phyloP scores from a whole-genome alignment of 176 grass and related monocot genomes.

The Musa schizocarpa region DNA sequence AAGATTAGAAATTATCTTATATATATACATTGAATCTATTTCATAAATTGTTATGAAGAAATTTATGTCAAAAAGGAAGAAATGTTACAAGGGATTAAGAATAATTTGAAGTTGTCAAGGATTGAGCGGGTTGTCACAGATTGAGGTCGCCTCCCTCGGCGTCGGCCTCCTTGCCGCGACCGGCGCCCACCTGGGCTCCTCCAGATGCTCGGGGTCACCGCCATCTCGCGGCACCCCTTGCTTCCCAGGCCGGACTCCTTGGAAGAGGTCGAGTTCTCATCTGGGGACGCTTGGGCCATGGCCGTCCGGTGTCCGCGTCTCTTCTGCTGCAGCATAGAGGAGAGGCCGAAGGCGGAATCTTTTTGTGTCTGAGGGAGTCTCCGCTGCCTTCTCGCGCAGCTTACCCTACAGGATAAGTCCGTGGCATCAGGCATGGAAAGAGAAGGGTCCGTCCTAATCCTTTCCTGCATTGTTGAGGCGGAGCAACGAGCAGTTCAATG shows the following conservation, averaged over 20 bases:
- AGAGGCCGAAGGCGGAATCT: constrained; percentile 66
- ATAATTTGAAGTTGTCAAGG: too few relatives aligned
- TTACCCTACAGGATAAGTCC: constrained; percentile 50
- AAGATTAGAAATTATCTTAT: too few relatives aligned
- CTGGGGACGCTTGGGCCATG: constrained; percentile 47
- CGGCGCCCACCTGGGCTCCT: constrained; percentile 41
- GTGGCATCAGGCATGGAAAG: constrained; percentile 46
- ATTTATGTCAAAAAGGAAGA: too few relatives aligned
- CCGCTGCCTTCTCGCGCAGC: constrained; percentile 75
- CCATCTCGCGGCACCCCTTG: constrained; percentile 46
- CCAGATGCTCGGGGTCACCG: constrained; percentile 45
- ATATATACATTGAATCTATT: too few relatives aligned
- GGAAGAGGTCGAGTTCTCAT: constrained; percentile 43
- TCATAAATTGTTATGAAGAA: too few relatives aligned
- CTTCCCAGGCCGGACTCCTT: constrained; percentile 75
- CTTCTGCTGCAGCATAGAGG: constrained; percentile 63
- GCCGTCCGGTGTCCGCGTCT: constrained; percentile 60
- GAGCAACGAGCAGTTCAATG: constrained; percentile 43
- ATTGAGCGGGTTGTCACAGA: too few relatives aligned
- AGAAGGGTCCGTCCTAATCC: constrained; percentile 39
- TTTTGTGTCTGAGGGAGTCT: constrained; percentile 50
- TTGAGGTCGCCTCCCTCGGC: constrained; percentile 15
- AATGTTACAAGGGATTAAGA: too few relatives aligned
- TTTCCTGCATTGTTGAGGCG: constrained; percentile 65
- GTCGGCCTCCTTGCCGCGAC: constrained; percentile 13